Evolutionary conservation across 2,329 filamentous ascomycete species (phyloP).

Genomic region (Domatiomyces globalis): DNA sequence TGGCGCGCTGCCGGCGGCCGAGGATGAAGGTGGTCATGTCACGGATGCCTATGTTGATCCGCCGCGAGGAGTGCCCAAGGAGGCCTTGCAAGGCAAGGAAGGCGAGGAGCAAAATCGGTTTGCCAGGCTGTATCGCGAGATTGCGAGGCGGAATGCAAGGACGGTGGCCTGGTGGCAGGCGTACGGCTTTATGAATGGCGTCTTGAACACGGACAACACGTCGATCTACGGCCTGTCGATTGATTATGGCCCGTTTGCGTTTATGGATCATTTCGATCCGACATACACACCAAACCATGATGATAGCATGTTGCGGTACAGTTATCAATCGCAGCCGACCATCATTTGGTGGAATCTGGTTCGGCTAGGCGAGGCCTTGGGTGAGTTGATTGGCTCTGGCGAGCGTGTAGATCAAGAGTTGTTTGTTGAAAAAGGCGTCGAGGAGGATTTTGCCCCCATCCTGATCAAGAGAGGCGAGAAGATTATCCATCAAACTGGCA

Average conservation of each 20-base stretch:
- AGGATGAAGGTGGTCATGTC: conserved; percentile 23
- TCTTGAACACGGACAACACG: conserved; percentile 95
- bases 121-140: conserved; percentile 70
- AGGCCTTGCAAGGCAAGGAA: conserved; percentile 51
- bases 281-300: conserved; percentile 94
- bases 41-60: conserved; percentile 25
- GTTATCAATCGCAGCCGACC: conserved; percentile 84
- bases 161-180: conserved; percentile 93
- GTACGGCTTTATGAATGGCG: conserved; percentile 98
- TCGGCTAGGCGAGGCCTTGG: conserved; percentile 73
- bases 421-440: conserved; percentile 61
- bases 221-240: conserved; percentile 78
- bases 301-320: conserved; percentile 73
- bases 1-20: conserved; percentile 31
- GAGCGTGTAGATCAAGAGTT: conserved; percentile 52
- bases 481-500: conserved; percentile 63
- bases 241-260: conserved; percentile 93
- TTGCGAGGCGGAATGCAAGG: conserved; percentile 68
- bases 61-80: conserved; percentile 39
- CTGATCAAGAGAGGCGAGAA: conserved; percentile 68
- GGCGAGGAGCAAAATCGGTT: conserved; percentile 72
- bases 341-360: conserved; percentile 99
- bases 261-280: conserved; percentile 94
- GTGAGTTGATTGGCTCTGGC: conserved; percentile 73
- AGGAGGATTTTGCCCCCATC: conserved; percentile 51